A percentile compares a stretch with the other conserved stretches of the same genome.
phyloP scores from a whole-genome alignment of 1,284 basidiomycete species.

The Wallemia mellicola region DNA sequence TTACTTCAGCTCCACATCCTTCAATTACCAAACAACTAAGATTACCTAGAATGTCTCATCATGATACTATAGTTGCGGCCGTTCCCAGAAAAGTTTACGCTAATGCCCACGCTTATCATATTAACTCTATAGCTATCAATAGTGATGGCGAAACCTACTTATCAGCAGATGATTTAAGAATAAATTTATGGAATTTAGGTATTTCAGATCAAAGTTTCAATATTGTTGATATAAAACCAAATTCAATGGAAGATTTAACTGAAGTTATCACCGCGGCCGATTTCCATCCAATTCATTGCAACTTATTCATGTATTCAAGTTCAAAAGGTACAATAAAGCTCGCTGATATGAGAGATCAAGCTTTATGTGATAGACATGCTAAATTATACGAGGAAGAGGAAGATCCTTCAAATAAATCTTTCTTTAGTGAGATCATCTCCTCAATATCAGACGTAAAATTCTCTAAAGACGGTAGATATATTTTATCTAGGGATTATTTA shows the following conservation, averaged over 20 bases:
- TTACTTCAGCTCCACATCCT: constrained; percentile 6
- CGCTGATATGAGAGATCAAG: constrained; percentile 98
- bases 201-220: constrained; percentile 99
- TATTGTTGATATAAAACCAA: constrained; percentile 99
- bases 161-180: constrained; percentile 80
- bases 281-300: constrained; percentile 93
- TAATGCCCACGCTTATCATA: constrained; percentile 98
- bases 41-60: constrained; percentile 63
- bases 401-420: constrained; percentile 84
- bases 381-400: constrained; percentile 98
- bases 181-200: constrained; percentile 96
- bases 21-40: constrained; percentile 24
- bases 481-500: constrained; percentile 84
- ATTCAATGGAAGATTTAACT: constrained; percentile 98
- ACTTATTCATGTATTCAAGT: constrained; percentile 97
- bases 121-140: constrained; percentile 98
- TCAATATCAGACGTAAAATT: constrained; percentile 99
- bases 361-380: constrained; percentile 80
- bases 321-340: constrained; percentile 99
- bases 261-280: constrained; percentile 98
- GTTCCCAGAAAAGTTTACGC: constrained; percentile 96
- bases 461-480: constrained; percentile 85
- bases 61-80: constrained; percentile 94
- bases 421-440: constrained; percentile 99
- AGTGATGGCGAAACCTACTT: constrained; percentile 99